Evolutionary conservation across 352 stramenopile genomes (phyloP), one percentile per base, ranked within the genome.

Genomic region (Peronospora belbahrii): DNA sequence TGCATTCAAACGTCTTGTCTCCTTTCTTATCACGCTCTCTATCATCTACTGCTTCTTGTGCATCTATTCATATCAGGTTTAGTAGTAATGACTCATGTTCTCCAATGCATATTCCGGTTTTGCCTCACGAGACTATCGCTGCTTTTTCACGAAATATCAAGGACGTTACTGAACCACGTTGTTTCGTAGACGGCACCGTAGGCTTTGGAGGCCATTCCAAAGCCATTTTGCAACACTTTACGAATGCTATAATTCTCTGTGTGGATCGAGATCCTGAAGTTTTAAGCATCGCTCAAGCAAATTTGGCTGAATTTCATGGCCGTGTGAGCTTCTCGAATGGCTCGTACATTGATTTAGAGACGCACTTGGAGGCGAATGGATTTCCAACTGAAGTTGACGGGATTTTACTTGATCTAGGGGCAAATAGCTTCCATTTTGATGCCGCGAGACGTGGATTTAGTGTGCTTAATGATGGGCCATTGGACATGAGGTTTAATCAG

Each of bases 351-450:
- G 62, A 87, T 14, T 56, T 88, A 9, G 24, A 39, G 0, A 42
- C 24, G 4, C 68, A 82, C 36, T 59, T 91, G 34, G 25, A 48
- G 0, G 35, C 42, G 14, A 55, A 56, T 10, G 59, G 50, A 5
- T 86, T 88, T 35, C 70, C 73, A 3, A 22, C 41, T 6, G 35
- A 70, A 31, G 77, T 88, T 3, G 66, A 83, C 32, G 80, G 80
- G 28, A 75, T 87, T 43, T 59, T 86, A 34, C 74, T 91, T 22
- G 80, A 91, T 52, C 67, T 91, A 7, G 80, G 80, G 7, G 80
- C 75, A 22, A 91, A 91, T 47, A 91, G 80, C 53, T 86, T 83
- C 43, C 80, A 91, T 61, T 85, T 89, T 40, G 80, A 91, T 44
- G 62, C 73, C 35, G 55, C 68, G 7, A 59, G 65, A 23, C 70